Base-by-base conservation (phyloP, 1,284 basidiomycete species). In the Pseudozyma hubeiensis region DNA sequence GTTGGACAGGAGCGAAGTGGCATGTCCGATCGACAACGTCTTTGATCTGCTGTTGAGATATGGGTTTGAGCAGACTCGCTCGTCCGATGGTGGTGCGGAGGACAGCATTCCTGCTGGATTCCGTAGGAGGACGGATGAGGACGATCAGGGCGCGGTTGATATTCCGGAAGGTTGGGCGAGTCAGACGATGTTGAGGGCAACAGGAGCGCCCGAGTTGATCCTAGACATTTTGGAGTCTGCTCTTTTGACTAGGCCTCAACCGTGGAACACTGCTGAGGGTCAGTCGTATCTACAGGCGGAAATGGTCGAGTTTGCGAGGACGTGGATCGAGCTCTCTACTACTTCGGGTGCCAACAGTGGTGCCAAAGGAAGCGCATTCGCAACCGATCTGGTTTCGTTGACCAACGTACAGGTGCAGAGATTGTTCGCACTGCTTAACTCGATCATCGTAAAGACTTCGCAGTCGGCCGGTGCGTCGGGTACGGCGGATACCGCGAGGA, bases 211-310 rank as follows among this genome's bases (percentile, higher is more conserved):
- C 77, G 87, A 88, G 33, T 90, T 92, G 58, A 88, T 94, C 63
- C 94, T 93, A 89, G 91, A 93, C 75, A 89, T 92, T 30, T 88
- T 94, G 70, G 91, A 93, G 78, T 90, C 91, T 80, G 91, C 95
- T 87, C 92, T 94, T 70, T 91, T 93, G 17, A 65, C 72, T 7
- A 64, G 75, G 44, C 71, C 73, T 10, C 69, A 78, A 35, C 82
- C 82, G 19, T 84, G 77, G 77, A 78, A 83, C 53, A 81, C 70
- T 14, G 57, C 51, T 2, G 47, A 50, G 0, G 80, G 75, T 13
- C 66, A 78, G 13, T 58, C 69, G 19, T 81, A 70, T 57, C 64
- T 83, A 3, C 72, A 81, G n/a, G 61, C 79, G 9, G 79, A 81
- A 39, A 37, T 78, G 16, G 62, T 60, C 35, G 69, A 71, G 16